Percentiles rank a stretch among this genome's conserved stretches.
Evolutionary conservation across 352 stramenopile genomes (phyloP).

Genomic region (Chrysophaeum taylorii): DNA sequence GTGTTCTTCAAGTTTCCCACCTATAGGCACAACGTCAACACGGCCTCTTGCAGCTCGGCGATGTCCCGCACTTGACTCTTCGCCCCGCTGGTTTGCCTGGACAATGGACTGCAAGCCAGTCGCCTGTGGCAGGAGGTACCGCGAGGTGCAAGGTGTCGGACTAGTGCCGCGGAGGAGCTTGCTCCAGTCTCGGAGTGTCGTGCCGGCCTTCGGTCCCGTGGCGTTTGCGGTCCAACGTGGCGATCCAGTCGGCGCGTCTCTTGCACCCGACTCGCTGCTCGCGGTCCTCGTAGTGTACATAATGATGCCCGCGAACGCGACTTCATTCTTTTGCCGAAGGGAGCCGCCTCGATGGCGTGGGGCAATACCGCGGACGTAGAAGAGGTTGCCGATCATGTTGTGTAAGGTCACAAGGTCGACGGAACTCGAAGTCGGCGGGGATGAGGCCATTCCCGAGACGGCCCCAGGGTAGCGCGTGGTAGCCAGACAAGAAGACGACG

Average conservation of each 20-base stretch:
- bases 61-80: too few relatives aligned
- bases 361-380: neutral
- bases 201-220: too few relatives aligned
- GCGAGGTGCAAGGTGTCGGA: neutral
- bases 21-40: too few relatives aligned
- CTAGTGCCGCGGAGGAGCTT: neutral
- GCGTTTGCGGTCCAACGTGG: constrained; percentile 3
- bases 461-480: neutral
- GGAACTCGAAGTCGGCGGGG: neutral
- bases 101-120: neutral
- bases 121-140: too few relatives aligned
- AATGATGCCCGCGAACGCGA: neutral
- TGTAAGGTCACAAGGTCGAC: neutral
- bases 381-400: neutral
- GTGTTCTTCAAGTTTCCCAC: too few relatives aligned
- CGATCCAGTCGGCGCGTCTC: neutral
- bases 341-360: too few relatives aligned
- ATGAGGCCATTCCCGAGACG: neutral
- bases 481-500: too few relatives aligned
- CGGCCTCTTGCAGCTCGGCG: too few relatives aligned
- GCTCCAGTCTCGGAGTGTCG: too few relatives aligned
- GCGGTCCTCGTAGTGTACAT: neutral
- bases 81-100: too few relatives aligned
- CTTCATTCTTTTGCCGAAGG: too few relatives aligned
- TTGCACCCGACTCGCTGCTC: neutral